phyloP scores from a whole-genome alignment of 768 basidiomycete species.

The Suillus occidentalis region DNA sequence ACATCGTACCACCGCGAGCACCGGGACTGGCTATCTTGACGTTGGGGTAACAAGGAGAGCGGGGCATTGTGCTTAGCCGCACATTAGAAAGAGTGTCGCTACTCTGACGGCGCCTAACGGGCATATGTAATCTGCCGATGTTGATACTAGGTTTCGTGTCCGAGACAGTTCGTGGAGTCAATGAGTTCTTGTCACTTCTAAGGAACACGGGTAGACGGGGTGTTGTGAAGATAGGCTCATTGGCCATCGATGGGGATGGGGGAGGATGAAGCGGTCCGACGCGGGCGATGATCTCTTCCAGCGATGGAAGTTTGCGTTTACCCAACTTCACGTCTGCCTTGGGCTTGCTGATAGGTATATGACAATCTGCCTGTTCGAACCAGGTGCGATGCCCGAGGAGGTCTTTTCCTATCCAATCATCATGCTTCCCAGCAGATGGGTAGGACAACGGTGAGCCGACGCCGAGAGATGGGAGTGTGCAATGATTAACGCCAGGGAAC shows the following conservation, averaged over 20 bases:
- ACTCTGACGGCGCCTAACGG: slow-evolving; percentile 32
- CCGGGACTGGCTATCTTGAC: slow-evolving; percentile 52
- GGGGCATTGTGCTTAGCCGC: slow-evolving; percentile 22
- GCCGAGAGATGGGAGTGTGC: slow-evolving; percentile 66
- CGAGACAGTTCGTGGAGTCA: slow-evolving; percentile 15
- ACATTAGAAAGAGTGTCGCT: slow-evolving; percentile 10
- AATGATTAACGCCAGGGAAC: slow-evolving; percentile 69
- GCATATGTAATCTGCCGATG: slow-evolving; percentile 44
- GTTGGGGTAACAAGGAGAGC: slow-evolving; percentile 39
- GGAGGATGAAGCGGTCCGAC: slow-evolving; percentile 31
- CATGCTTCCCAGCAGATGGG: slow-evolving; percentile 28
- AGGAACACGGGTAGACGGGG: slow-evolving; percentile 37
- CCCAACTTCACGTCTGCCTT: slow-evolving; percentile 11
- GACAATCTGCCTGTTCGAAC: slow-evolving; percentile 71
- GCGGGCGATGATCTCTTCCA: slow-evolving; percentile 75
- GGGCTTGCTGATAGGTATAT: slow-evolving; percentile 34
- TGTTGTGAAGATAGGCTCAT: neutral
- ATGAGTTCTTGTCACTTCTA: slow-evolving; percentile 11
- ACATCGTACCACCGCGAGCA: slow-evolving; percentile 41
- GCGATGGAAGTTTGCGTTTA: slow-evolving; percentile 52
- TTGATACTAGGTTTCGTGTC: slow-evolving; percentile 27
- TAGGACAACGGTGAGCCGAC: slow-evolving; percentile 66
- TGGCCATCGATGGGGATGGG: neutral
- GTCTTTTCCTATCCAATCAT: neutral
- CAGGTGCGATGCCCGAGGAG: slow-evolving; percentile 27